Base-by-base conservation (phyloP, 768 basidiomycete genomes). In the Aureoboletus auriporus region DNA sequence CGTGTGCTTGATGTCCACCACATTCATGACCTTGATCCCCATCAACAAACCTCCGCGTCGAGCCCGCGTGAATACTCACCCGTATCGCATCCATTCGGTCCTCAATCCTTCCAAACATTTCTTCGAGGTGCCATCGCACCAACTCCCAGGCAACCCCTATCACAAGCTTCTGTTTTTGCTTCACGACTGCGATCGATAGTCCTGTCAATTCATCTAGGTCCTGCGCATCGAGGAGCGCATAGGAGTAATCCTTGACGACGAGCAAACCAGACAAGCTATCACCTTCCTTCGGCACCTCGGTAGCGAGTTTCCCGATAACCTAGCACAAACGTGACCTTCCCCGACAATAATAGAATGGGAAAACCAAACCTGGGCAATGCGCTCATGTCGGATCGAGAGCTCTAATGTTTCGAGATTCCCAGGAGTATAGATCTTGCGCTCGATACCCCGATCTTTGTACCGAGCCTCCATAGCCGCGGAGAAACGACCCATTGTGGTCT, bases 121-220 rank as follows among this genome's bases (percentile, higher is more conserved):
- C 93, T 66, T 95, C 92, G 44, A 98, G 66, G 67, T 97, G 93
- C 94, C 95, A 97, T 54, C 84, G 75, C n/a, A 97, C 85, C 44
- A 97, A 77, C 12, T 87, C 81, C 93, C 92, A 95, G 12, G 86
- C 78, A 2, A 95, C 92, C 30, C 84, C 82, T 7, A 97, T 75
- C 12, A 77, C 76, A 43, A 97, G 71, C 55, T 78, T 84, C 69
- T 96, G 93, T 41, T 84, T 78, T 63, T 99, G 94, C 2, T 80
- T 83, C 42, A 97, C 82, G 20, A 82, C 78, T 52, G 84, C 89
- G 0, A 90, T 90, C 30, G 88, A 82, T 42, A 97, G 64, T 5
- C 91, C 95, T 0, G 93, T 85, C 61, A 94, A 95, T 65, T 92
- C 89, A 14, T 80, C 75, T 41, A 97, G 73, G 68, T 97, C 95